Evolutionary conservation across 305 asterid species (phyloP).

Genomic region (Rubia tinctorum): DNA sequence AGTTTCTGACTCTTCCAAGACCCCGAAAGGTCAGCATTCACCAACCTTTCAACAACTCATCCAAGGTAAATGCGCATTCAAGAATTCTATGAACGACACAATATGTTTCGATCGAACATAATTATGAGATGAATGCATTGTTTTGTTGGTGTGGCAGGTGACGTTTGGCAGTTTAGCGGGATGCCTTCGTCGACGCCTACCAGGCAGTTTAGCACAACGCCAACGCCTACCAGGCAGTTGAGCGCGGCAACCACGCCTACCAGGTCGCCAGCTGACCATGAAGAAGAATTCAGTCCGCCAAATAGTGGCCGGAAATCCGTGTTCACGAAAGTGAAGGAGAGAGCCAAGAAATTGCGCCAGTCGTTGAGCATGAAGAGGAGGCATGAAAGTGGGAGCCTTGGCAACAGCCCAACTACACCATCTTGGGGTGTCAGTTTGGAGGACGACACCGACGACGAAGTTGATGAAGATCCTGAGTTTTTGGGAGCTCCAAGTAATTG

Average conservation of each 20-base stretch:
- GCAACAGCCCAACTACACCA: slow-evolving; percentile 30
- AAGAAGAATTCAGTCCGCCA: slow-evolving; percentile 37
- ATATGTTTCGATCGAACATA: background rate
- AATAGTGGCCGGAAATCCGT: slow-evolving; percentile 52
- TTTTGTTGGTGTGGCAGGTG: background rate
- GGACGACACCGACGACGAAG: slow-evolving; percentile 30
- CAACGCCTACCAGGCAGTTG: slow-evolving; percentile 34
- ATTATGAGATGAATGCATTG: background rate
- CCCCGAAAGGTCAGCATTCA: slow-evolving; percentile 35
- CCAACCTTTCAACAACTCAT: slow-evolving; percentile 65
- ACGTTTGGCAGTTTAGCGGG: slow-evolving; percentile 12
- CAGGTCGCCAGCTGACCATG: slow-evolving; percentile 40
- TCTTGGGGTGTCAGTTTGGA: slow-evolving; percentile 45
- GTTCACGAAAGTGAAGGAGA: slow-evolving; percentile 73
- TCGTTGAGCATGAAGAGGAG: slow-evolving; percentile 56
- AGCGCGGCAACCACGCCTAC: slow-evolving; percentile 32
- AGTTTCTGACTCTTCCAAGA: slow-evolving; percentile 22
- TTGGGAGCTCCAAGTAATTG: slow-evolving; percentile 93
- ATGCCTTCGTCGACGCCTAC: slow-evolving; percentile 38
- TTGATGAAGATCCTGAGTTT: slow-evolving; percentile 72
- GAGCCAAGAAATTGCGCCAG: slow-evolving; percentile 64
- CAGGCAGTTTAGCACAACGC: slow-evolving; percentile 24
- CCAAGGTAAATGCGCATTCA: slow-evolving; percentile 36
- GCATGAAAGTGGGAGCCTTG: slow-evolving; percentile 31
- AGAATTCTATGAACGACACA: background rate